These are phyloP conservation scores for Penicillium nordicum DNA, from an alignment of 2,329 filamentous ascomycete species.

Conservation along the genomic window DNA sequence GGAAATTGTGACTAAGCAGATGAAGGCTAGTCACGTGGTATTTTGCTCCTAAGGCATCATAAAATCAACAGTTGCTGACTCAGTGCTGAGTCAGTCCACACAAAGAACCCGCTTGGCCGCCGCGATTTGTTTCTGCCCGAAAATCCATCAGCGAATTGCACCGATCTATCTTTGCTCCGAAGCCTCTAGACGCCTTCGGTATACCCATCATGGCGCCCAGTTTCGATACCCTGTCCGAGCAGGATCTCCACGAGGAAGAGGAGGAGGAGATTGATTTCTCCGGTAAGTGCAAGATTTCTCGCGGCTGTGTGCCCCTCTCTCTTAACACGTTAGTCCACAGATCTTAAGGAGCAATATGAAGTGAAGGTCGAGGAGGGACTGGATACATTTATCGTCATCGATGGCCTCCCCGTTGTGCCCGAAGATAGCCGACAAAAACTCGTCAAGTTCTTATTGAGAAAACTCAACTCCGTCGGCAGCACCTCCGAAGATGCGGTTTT, in stretches of 20 bases:
- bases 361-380: conserved; percentile 94
- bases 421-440: conserved; percentile 92
- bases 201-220: conserved; percentile 76
- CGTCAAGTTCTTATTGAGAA: conserved; percentile 92
- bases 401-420: conserved; percentile 84
- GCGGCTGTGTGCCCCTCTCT: conserved; percentile 29
- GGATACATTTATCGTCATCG: conserved; percentile 93
- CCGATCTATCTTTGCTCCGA: conserved; percentile 22
- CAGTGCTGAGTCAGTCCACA: conserved; percentile 31
- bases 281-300: conserved; percentile 40
- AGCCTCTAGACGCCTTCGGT: conserved; percentile 20
- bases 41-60: background rate
- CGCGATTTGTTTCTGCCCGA: conserved; percentile 36
- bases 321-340: conserved; percentile 40
- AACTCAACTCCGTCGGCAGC: conserved; percentile 80
- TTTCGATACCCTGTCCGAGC: conserved; percentile 88
- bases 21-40: background rate
- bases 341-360: conserved; percentile 91
- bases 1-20: conserved; percentile 6
- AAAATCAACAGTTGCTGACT: conserved; percentile 9
- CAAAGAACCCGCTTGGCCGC: conserved; percentile 32
- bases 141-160: conserved; percentile 29
- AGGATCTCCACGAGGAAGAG: conserved; percentile 86
- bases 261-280: conserved; percentile 93
- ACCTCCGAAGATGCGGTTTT: conserved; percentile 82